Evolutionary conservation across 306 rosid genomes (phyloP), one percentile per base, ranked within the genome.

Genomic region (Leucaena leucocephala): DNA sequence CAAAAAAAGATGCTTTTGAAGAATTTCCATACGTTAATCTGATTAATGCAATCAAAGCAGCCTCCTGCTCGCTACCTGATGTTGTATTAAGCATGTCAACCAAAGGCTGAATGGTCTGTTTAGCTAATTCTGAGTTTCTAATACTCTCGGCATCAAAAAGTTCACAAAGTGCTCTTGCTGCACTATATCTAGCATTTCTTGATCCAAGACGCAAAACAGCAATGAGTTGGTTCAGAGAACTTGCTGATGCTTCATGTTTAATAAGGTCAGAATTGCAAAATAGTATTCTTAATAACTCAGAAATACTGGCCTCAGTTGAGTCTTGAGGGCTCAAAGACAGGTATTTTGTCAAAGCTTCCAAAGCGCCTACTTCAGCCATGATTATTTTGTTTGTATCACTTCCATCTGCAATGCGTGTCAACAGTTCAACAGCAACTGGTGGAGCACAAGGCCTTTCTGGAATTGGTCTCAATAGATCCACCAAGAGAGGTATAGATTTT

Each of bases 261-360:
- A 90, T 72, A n/a, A 95, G 89, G 79, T 92, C 98, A 59, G 97
- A 92, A 62, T 91, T 90, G 86, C 90, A 86, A 87, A 85, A 95
- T 75, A 95, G 83, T 76, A 92, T 92, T 86, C 97, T 87, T 73
- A 95, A 76, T 50, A 95, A 83, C 80, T 95, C 98, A 40, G 98
- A 80, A 84, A 95, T 91, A 69, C 86, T 78, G 17, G 95, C 89
- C 87, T 95, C 98, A 35, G 96, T 92, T 21, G 98, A 89, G 50
- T 91, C 98, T 84, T 95, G 98, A 76, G 98, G 98, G 86, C 98
- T 92, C 91, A 95, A 84, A 84, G 98, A 95, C 46, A 95, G 91
- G 88, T 95, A 95, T 77, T 91, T 95, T 71, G 92, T 92, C 90
- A 95, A 87, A 85, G 97, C 97, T 74, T 95, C 98, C 72, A 95